Evolutionary conservation across 2,329 filamentous ascomycete species (phyloP), one percentile per base, ranked within the genome.

Genomic region (Rhynchosporium graminicola): DNA sequence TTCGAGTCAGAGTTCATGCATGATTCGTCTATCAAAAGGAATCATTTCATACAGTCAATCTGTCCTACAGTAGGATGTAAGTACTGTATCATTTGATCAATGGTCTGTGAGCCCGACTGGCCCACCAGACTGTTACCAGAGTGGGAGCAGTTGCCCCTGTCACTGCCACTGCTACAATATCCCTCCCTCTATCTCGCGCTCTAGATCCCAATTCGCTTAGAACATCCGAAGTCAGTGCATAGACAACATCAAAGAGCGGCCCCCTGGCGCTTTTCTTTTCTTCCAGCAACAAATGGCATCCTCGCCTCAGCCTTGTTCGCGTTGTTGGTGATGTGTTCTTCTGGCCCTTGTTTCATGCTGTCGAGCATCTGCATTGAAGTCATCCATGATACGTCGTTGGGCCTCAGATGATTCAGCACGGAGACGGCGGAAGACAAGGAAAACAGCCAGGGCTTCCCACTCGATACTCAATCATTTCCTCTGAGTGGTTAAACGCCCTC

Each of bases 321-420:
- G 33, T 36, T 36, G 33, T 36, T 36, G 33, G 33, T 36, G 33
- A 36, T 36, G 47, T 26, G 47, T 51, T 31, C 47, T 43, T 26
- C 52, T 26, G 28, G 28, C 36, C 48, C 63, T 64, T 61, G 67
- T 68, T 69, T 69, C 66, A 69, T 63, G 50, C 57, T 31, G 48
- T 50, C 58, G 42, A 52, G 55, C 61, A 63, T 58, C 58, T 60
- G 64, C 65, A 65, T 66, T 59, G 46, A 63, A 42, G 31, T 48
- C 61, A 63, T 63, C 64, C 64, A 66, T 64, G 64, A 66, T 56
- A 43, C 54, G 20, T 31, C 52, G 42, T 50, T 36, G 10, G 61
- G 54, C 56, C 64, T 64, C 64, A 47, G 64, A 65, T 64, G 42
- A 40, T n/a, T 51, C 62, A 63, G 64, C 63, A 66, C 63, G 60